These are phyloP conservation scores for Fusarium sp. DNA, from an alignment of 2,329 filamentous ascomycete species.

Conservation along the genomic window DNA sequence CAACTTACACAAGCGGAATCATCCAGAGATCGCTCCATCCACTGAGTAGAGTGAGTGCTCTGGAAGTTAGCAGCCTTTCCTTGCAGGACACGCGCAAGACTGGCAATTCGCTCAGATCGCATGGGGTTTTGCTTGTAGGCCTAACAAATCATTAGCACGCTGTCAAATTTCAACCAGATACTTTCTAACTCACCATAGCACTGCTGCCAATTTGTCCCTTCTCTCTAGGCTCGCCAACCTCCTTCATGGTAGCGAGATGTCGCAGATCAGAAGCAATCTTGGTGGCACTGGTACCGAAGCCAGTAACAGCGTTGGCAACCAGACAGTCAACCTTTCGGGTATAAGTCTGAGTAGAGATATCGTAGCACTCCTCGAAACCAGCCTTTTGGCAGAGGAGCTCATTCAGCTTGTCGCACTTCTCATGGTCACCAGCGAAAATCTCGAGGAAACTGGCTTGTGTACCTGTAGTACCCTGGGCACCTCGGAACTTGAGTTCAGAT, in stretches of 20 bases:
- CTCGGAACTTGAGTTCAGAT: slow-evolving; percentile 9
- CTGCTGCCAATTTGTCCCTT: slow-evolving; percentile 8
- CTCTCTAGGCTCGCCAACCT: slow-evolving; percentile 73
- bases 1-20: slow-evolving; percentile 15
- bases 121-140: slow-evolving; percentile 37
- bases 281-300: slow-evolving; percentile 79
- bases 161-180: accelerated
- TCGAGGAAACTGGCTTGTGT: slow-evolving; percentile 30
- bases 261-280: slow-evolving; percentile 78
- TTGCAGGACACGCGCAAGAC: slow-evolving; percentile 23
- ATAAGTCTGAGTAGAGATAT: slow-evolving; percentile 43
- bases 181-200: neutral
- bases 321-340: slow-evolving; percentile 82
- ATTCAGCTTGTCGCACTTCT: slow-evolving; percentile 16
- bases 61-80: slow-evolving; percentile 20
- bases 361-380: slow-evolving; percentile 21
- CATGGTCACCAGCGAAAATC: slow-evolving; percentile 23
- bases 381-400: slow-evolving; percentile 19
- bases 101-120: slow-evolving; percentile 22
- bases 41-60: slow-evolving; percentile 22
- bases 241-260: slow-evolving; percentile 78
- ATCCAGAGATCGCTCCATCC: slow-evolving; percentile 34
- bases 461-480: slow-evolving; percentile 31
- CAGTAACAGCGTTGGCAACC: slow-evolving; percentile 80
- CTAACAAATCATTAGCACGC: accelerated